Conservation (phyloP, 2,329 filamentous ascomycete genomes). For the Microthyrium microscopicum region DNA sequence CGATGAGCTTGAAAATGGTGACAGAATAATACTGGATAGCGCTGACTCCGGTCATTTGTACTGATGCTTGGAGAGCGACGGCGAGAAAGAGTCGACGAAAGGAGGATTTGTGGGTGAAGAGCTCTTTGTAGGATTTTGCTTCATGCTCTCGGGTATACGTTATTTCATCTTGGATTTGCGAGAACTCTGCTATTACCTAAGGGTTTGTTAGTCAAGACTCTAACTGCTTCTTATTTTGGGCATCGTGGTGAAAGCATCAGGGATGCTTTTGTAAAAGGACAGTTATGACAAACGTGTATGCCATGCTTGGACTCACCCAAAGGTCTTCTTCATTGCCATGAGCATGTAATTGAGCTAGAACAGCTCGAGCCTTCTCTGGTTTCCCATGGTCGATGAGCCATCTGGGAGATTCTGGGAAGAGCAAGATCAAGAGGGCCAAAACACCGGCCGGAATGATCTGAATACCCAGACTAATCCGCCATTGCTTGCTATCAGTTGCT, state of each 20-base stretch:
- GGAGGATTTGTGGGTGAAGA: constrained; percentile 47
- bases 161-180: constrained; percentile 52
- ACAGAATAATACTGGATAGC: constrained; percentile 62
- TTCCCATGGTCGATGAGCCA: constrained; percentile 62
- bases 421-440: constrained; percentile 46
- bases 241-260: no score
- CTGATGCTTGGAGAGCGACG: constrained; percentile 49
- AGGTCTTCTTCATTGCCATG: constrained; percentile 48
- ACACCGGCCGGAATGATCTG: constrained; percentile 53
- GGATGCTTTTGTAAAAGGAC: no score
- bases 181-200: constrained; percentile 56
- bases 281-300: no score
- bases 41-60: constrained; percentile 62
- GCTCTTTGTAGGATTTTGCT: constrained; percentile 52
- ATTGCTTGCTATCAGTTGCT: constrained; percentile 32
- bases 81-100: constrained; percentile 59
- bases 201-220: no score
- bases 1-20: constrained; percentile 50
- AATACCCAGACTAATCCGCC: constrained; percentile 50
- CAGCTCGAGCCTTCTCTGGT: constrained; percentile 46
- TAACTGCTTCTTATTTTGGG: no score
- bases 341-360: constrained; percentile 52
- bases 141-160: constrained; percentile 49
- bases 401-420: constrained; percentile 51
- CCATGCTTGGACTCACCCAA: no score